Evolutionary conservation across 2,329 filamentous ascomycete genomes (phyloP).

Genomic region (Aspergillus costaricaensis): DNA sequence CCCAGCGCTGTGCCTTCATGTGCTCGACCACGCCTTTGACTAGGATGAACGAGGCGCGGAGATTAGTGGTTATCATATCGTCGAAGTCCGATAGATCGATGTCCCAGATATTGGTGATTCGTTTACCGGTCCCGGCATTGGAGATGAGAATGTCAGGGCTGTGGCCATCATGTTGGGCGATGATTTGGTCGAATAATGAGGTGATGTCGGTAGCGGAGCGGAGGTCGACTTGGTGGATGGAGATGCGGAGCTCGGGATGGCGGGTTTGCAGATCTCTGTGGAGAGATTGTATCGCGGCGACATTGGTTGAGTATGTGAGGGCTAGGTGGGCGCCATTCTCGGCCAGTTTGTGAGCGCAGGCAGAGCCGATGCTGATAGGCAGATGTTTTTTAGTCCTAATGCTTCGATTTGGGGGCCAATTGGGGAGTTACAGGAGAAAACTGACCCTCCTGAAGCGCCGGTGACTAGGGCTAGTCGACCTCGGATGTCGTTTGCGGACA

Average conservation of each 20-base stretch:
- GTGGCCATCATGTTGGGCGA: conserved; percentile 56
- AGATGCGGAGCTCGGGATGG: conserved; percentile 46
- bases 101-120: conserved; percentile 58
- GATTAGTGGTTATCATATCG: conserved; percentile 62
- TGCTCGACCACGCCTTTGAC: conserved; percentile 61
- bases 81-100: conserved; percentile 65
- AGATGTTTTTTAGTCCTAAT: conserved; percentile 21
- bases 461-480: conserved; percentile 61
- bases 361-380: conserved; percentile 57
- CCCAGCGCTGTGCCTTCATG: conserved; percentile 64
- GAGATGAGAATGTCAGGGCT: conserved; percentile 65
- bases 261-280: conserved; percentile 44
- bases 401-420: not conserved
- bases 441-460: conserved; percentile 61
- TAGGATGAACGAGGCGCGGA: conserved; percentile 64
- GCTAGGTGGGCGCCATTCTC: conserved; percentile 57
- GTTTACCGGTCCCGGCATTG: conserved; percentile 67
- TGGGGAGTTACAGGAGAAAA: not conserved
- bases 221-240: conserved; percentile 61
- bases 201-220: conserved; percentile 56
- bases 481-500: conserved; percentile 48
- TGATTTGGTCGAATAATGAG: conserved; percentile 57
- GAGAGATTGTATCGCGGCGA: conserved; percentile 50
- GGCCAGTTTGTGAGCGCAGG: conserved; percentile 59
- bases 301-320: conserved; percentile 60